Base-by-base conservation (phyloP, 805 yeast genomes). In the Clavispora vitiphila region DNA sequence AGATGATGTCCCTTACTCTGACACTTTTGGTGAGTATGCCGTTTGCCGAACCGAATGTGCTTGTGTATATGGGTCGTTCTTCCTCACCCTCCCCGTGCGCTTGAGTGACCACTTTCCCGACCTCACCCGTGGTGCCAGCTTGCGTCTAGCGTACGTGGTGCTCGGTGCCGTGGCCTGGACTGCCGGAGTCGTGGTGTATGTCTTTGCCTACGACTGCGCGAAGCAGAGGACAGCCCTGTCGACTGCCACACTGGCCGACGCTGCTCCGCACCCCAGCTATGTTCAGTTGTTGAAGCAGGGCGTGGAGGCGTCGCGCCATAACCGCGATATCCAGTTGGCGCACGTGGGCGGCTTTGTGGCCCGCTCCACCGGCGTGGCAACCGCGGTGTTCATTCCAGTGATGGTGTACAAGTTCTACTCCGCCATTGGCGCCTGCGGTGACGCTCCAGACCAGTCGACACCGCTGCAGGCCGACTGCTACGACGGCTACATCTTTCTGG, bases 401-500 rank as follows among this genome's bases (percentile, higher is more conserved):
- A 69, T 74, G 56, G 80, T 82, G 34, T 80, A 78, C 57, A 69
- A 73, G 40, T 80, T 72, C 62, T 83, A 69, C 57, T 64, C 67
- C 44, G 57, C 67, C 30, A 63, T 64, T 4, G 86, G 84, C 0
- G 55, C 58, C 38, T 83, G 89, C 55, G 51, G 63, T 1, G 39
- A 45, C 3, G 35, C 49, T 8, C 43, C 38, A 11, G 51, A 53
- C 5, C 20, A 5, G 22, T 21, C 22, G 7, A 40, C 41, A 21
- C 58, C 61, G 5, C 54, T 53, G 29, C 64, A 52, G 54, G 69
- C 56, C 16, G 64, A 61, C 19, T 82, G 89, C 53, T 72, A 74
- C 38, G 83, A 80, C 30, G 87, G 85, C 0, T 81, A 78, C 48
- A 67, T 80, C 8, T 72, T 75, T 44, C 77, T 87, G 14, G 86